Evolutionary conservation across 345 rosid species (phyloP).

Genomic region (Gossypioides kirkii): DNA sequence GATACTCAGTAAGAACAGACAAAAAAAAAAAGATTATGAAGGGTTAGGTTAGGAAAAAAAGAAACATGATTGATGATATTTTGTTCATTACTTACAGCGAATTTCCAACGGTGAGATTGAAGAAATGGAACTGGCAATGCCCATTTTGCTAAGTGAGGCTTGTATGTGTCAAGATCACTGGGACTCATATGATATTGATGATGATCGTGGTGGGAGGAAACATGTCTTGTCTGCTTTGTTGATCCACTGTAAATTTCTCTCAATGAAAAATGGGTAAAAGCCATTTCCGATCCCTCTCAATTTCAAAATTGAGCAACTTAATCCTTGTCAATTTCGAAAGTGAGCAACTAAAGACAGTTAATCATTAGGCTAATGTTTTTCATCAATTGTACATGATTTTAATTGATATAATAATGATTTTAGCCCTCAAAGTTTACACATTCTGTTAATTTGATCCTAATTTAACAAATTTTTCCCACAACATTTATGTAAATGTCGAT

Average conservation of each 20-base stretch:
- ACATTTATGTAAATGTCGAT: too few species aligned
- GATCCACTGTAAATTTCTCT: conserved; percentile 11
- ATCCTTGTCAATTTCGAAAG: too few species aligned
- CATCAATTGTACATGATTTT: too few species aligned
- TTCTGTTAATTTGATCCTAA: too few species aligned
- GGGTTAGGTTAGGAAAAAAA: background rate
- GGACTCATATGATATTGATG: conserved; percentile 3
- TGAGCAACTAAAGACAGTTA: too few species aligned
- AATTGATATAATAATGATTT: too few species aligned
- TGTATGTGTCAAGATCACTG: conserved; percentile 13
- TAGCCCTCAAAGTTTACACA: too few species aligned
- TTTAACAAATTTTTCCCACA: too few species aligned
- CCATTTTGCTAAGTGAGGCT: background rate
- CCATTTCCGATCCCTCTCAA: too few species aligned
- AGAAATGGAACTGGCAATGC: background rate
- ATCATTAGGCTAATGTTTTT: too few species aligned
- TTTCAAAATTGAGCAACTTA: too few species aligned
- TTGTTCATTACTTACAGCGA: background rate
- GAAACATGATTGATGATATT: background rate
- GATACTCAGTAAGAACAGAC: background rate
- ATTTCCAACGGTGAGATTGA: conserved; percentile 3
- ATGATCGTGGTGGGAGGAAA: conserved; percentile 7
- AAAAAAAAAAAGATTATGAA: background rate
- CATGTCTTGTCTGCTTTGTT: conserved; percentile 15
- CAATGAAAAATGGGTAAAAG: too few species aligned